Base-by-base conservation (phyloP, 106 monocot species). In the Agapanthus africanus region DNA sequence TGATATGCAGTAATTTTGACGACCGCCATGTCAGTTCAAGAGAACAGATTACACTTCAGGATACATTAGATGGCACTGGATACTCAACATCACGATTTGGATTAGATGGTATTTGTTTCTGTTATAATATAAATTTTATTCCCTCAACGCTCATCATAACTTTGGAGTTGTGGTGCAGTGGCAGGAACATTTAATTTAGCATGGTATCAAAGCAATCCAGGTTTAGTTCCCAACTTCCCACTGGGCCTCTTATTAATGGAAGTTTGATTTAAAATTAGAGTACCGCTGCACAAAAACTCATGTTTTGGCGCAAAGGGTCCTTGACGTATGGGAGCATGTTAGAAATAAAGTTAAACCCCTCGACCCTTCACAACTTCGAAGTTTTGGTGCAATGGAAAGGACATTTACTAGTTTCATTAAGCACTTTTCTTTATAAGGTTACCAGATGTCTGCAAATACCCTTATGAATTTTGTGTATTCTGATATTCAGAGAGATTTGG, bases 11-110 rank as follows among this genome's bases (percentile, higher is more conserved):
- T 44, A 90, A 90, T 75, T 93, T 77, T 78, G 88, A 88, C 32
- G 99, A 99, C 68, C 99, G 83, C 72, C 92, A 99, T 87, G 80
- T 99, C 26, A 99, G 99, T 71, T 73, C 99, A 59, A 93, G 83
- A 80, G 99, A 99, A 76, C 99, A 99, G 68, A 99, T 99, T 52
- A 99, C 99, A 54, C 81, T 99, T 67, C 99, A 99, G 79, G 99
- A 99, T 83, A 85, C 76, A 61, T 16, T 85, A 59, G 81, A 83
- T 42, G 79, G 74, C 34, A 57, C 79, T 4, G 81, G 76, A 42
- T 93, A 71, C 59, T 85, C 99, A 47, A 90, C 85, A 63, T 79
- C 79, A 63, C 87, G 85, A 70, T 99, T 99, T 80, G 99, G 99
- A 62, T 71, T 87, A 63, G 99, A 99, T 85, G 94, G 94, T 94